Conservation (phyloP, 108 stramenopile genomes). For the Nannochloropsis salina region DNA sequence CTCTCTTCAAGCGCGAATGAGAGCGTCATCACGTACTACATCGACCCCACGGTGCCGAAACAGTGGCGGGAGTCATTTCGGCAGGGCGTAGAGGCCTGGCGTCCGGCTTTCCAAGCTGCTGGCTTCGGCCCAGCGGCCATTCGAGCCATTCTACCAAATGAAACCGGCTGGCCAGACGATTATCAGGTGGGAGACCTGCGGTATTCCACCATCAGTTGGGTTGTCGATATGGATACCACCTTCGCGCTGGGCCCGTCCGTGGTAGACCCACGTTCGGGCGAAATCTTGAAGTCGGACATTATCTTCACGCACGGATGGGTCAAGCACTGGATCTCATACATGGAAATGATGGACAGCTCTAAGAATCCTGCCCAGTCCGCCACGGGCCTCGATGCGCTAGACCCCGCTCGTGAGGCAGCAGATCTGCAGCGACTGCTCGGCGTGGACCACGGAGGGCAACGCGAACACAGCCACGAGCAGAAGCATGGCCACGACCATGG, state of each 20-base stretch:
- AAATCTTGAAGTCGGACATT: slow-evolving; percentile 47
- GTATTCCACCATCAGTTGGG: slow-evolving; percentile 47
- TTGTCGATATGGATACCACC: slow-evolving; percentile 29
- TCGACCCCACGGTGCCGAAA: slow-evolving; percentile 42
- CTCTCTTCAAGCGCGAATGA: not conserved
- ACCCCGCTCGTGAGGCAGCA: slow-evolving; percentile 11
- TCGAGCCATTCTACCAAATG: slow-evolving; percentile 33
- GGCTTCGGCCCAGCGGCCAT: slow-evolving; percentile 40
- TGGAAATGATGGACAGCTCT: slow-evolving; percentile 34
- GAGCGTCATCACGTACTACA: slow-evolving; percentile 35
- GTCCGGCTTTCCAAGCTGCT: slow-evolving; percentile 36
- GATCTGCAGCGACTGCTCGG: not conserved
- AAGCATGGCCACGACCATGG: not conserved
- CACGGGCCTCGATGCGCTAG: not conserved
- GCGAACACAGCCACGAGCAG: slow-evolving; percentile 32
- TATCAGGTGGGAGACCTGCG: slow-evolving; percentile 44
- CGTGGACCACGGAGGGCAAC: not conserved
- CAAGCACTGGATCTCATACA: slow-evolving; percentile 20
- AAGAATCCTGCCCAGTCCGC: not conserved
- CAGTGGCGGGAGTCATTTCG: slow-evolving; percentile 29
- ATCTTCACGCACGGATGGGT: slow-evolving; percentile 46
- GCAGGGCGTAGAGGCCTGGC: slow-evolving; percentile 35
- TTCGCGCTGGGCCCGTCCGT: slow-evolving; percentile 41
- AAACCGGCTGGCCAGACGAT: slow-evolving; percentile 43
- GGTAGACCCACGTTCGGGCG: slow-evolving; percentile 42